Evolutionary conservation across 805 yeast species (phyloP).

Genomic region (Teunomyces lycoperdinae): DNA sequence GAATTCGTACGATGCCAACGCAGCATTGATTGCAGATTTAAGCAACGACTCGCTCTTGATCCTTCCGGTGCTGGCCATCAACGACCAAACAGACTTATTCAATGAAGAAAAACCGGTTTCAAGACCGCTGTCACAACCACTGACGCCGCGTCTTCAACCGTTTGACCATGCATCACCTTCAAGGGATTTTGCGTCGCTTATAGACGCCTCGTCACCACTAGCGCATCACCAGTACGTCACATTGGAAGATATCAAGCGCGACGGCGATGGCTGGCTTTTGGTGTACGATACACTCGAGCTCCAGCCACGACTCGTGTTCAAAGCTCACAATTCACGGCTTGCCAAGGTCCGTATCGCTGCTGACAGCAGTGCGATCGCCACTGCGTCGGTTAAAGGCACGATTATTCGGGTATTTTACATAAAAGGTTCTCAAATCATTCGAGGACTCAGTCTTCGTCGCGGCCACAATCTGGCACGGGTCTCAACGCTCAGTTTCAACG

Average conservation of each 20-base stretch:
- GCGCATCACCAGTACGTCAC: conserved; percentile 16
- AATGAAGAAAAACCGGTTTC: conserved; percentile 11
- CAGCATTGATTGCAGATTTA: conserved; percentile 33
- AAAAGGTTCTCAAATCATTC: conserved; percentile 16
- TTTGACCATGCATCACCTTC: too few species aligned
- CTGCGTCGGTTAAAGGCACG: conserved; percentile 44
- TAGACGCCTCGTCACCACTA: conserved; percentile 4
- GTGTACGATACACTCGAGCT: conserved; percentile 38
- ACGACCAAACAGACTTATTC: conserved; percentile 31
- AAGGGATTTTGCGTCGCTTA: neutral
- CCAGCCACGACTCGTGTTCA: conserved; percentile 30
- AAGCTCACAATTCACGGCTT: conserved; percentile 38
- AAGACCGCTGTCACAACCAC: conserved; percentile 8
- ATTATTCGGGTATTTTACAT: conserved; percentile 32
- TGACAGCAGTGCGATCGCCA: conserved; percentile 30
- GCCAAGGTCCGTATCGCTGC: conserved; percentile 30
- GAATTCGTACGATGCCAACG: conserved; percentile 7
- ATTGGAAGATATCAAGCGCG: conserved; percentile 26
- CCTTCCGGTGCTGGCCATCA: conserved; percentile 29
- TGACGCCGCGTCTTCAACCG: conserved; percentile 13
- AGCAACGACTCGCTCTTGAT: conserved; percentile 35
- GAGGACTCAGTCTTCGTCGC: conserved; percentile 34
- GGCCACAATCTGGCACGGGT: conserved; percentile 39
- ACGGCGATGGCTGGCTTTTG: conserved; percentile 36
- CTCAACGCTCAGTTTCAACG: conserved; percentile 33